Evolutionary conservation across 768 basidiomycete genomes (phyloP).

Genomic region (Tulasnella sp.): DNA sequence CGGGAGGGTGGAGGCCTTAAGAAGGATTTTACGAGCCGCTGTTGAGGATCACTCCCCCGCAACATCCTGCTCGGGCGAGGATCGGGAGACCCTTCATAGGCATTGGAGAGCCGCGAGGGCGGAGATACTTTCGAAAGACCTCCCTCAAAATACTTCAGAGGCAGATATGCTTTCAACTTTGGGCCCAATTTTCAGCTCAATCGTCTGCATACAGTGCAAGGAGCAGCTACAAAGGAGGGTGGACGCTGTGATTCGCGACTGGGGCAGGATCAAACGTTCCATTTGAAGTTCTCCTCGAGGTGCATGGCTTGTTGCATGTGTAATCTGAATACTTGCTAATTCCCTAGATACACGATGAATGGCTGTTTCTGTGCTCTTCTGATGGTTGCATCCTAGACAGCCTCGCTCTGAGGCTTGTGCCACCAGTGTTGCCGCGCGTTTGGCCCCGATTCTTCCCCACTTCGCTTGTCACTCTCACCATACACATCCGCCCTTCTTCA

Average conservation of each 20-base stretch:
- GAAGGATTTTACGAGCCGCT: constrained; percentile 52
- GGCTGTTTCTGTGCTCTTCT: background rate
- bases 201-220: background rate
- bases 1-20: constrained; percentile 75
- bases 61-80: background rate
- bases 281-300: background rate
- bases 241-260: background rate
- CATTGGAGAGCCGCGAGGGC: constrained; percentile 26
- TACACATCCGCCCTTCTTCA: background rate
- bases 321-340: background rate
- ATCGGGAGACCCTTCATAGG: background rate
- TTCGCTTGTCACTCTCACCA: background rate
- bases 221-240: background rate
- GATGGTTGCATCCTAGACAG: no score
- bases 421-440: background rate
- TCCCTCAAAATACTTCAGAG: constrained; percentile 5
- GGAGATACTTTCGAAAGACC: background rate
- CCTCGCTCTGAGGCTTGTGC: no score
- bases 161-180: background rate
- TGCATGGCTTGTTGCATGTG: background rate
- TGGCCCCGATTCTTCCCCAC: background rate
- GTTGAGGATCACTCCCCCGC: background rate
- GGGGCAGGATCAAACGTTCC: background rate
- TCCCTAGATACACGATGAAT: background rate
- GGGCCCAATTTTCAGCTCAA: background rate